Evolutionary conservation across 176 grass and related monocot genomes (phyloP).

Genomic region (Juncus inflexus): DNA sequence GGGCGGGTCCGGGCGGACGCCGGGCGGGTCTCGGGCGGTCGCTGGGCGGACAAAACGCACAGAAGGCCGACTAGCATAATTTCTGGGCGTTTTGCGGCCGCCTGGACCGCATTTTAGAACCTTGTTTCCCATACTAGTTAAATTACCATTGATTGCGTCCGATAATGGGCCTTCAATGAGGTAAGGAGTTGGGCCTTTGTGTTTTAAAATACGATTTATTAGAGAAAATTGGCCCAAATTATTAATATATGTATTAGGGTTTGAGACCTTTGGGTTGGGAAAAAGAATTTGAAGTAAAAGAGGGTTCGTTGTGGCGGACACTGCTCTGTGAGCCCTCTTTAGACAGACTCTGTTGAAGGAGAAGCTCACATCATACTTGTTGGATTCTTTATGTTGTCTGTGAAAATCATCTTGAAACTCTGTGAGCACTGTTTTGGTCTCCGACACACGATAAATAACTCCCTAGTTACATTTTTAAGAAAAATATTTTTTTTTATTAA

Average conservation of each 20-base stretch:
- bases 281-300: conserved; percentile 33
- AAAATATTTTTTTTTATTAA: background rate
- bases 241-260: background rate
- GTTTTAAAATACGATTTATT: conserved; percentile 13
- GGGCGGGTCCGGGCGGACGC: no score
- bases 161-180: conserved; percentile 31
- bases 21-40: no score
- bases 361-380: conserved; percentile 33
- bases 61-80: no score
- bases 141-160: no score
- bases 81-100: no score
- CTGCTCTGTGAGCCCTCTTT: conserved; percentile 27
- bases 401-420: conserved; percentile 33
- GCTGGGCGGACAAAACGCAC: no score
- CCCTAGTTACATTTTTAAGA: conserved; percentile 23
- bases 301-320: conserved; percentile 25
- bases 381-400: conserved; percentile 22
- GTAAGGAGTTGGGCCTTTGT: conserved; percentile 25
- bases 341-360: conserved; percentile 42
- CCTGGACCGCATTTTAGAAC: no score
- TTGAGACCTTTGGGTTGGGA: background rate
- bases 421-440: conserved; percentile 7
- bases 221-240: background rate
- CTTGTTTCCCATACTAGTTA: background rate
- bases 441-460: conserved; percentile 3